Evolutionary conservation across 208 protist species (phyloP), one percentile per base, ranked within the genome.

Genomic region (Acanthamoeba lenticulata): DNA sequence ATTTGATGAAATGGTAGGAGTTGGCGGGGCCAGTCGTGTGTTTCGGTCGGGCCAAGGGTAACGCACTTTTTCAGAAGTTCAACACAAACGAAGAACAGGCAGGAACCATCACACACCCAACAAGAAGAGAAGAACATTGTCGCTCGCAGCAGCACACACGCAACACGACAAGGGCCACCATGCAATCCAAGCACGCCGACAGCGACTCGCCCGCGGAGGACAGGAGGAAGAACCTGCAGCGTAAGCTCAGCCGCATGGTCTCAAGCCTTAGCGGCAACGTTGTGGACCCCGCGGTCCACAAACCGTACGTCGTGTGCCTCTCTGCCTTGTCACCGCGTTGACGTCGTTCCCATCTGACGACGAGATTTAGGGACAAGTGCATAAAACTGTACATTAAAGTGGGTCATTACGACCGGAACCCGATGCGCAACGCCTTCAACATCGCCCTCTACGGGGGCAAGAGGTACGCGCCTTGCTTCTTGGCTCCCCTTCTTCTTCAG

Each of bases 301-400:
- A 44, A 44, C 9, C 36, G 67, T 77, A 44, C 67, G 6, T n/a
- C 0, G 34, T 77, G 7, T 13, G 21, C 2, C 67, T 13, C 7
- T 27, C 67, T 6, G 19, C 67, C 21, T 79, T 7, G 1, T 79
- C 36, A 34, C n/a, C n/a, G n/a, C n/a, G n/a, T n/a, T n/a, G n/a
- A n/a, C n/a, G n/a, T n/a, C n/a, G n/a, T n/a, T n/a, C n/a, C n/a
- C n/a, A n/a, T n/a, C n/a, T n/a, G n/a, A n/a, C n/a, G n/a, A n/a
- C n/a, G n/a, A n/a, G n/a, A n/a, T 67, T 67, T 6, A 9, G 0
- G 6, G 24, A 67, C 15, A 29, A 38, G 69, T 17, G 42, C 4
- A n/a, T 91, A 1, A 91, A 65, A 21, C 85, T 91, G 19, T 91
- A 72, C 85, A 69, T 91, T 24, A 91, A 49, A 24, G 85, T 91